These are phyloP conservation scores for Phytopythium montanum DNA, from an alignment of 352 stramenopile genomes.

Conservation along the genomic window DNA sequence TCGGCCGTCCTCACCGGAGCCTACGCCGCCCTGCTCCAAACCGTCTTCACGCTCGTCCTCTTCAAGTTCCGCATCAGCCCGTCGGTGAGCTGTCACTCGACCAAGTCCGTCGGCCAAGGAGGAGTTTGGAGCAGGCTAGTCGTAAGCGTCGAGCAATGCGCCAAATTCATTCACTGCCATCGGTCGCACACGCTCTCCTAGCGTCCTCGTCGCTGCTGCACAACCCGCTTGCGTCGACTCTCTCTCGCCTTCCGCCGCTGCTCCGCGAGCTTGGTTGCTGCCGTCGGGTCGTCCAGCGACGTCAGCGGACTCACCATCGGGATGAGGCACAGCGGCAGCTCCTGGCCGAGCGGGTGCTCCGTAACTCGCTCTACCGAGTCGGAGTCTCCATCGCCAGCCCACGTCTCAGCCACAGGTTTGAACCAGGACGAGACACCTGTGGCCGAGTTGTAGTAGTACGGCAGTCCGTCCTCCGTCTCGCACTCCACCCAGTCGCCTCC, in stretches of 20 bases:
- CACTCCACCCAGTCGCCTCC: constrained; percentile 35
- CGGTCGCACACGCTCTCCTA: background rate
- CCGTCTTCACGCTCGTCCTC: no score
- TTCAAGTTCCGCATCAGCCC: background rate
- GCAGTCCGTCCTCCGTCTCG: constrained; percentile 43
- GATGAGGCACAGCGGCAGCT: constrained; percentile 60
- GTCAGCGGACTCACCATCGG: constrained; percentile 64
- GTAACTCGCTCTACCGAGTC: background rate
- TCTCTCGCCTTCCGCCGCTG: constrained; percentile 36
- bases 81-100: no score
- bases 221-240: constrained; percentile 6
- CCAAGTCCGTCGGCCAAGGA: no score
- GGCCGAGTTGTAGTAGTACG: constrained; percentile 64
- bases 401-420: constrained; percentile 9
- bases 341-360: constrained; percentile 15
- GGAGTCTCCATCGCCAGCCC: background rate
- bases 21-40: no score
- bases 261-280: constrained; percentile 44
- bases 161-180: no score
- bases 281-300: constrained; percentile 61
- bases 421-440: constrained; percentile 62
- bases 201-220: background rate
- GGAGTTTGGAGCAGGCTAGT: no score
- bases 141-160: no score
- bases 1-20: no score